phyloP scores from a whole-genome alignment of 2,329 filamentous ascomycete species.

The Phialocephala subalpina region DNA sequence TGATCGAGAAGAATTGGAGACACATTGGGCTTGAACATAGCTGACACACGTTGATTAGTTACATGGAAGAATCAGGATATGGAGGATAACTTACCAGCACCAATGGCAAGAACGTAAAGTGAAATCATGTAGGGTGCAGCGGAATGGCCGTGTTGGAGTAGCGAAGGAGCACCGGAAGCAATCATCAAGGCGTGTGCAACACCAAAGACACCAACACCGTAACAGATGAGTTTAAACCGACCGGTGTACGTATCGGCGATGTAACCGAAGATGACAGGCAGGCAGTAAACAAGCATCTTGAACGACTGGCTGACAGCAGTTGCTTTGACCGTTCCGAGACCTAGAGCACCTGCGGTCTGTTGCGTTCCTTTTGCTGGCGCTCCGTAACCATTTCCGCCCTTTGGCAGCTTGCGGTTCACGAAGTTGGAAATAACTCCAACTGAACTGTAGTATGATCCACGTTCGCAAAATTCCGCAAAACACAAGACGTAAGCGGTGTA shows the following conservation, averaged over 20 bases:
- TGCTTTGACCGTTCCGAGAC: constrained; percentile 60
- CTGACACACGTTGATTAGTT: constrained; percentile 56
- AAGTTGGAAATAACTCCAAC: constrained; percentile 67
- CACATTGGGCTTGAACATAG: constrained; percentile 77
- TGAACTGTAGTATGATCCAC: constrained; percentile 80
- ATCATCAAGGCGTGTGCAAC: constrained; percentile 68
- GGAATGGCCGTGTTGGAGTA: constrained; percentile 62
- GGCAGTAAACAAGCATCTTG: constrained; percentile 56
- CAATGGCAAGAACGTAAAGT: constrained; percentile 39
- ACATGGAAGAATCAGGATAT: constrained; percentile 54
- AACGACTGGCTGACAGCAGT: constrained; percentile 62
- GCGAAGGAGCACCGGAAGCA: constrained; percentile 31
- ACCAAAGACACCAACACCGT: constrained; percentile 58
- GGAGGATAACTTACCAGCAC: constrained; percentile 45
- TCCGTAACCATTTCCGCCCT: constrained; percentile 49
- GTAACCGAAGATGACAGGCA: constrained; percentile 57
- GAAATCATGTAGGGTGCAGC: constrained; percentile 53
- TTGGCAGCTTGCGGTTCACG: constrained; percentile 63
- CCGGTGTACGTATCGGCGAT: constrained; percentile 71
- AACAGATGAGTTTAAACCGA: constrained; percentile 68
- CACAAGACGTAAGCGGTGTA: constrained; percentile 75
- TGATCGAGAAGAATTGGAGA: constrained; percentile 69
- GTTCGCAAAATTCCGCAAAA: constrained; percentile 78
- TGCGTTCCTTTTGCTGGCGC: constrained; percentile 47
- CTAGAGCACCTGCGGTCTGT: constrained; percentile 63